Evolutionary conservation across 768 basidiomycete species (phyloP).

Genomic region (Phanerochaete sordida): DNA sequence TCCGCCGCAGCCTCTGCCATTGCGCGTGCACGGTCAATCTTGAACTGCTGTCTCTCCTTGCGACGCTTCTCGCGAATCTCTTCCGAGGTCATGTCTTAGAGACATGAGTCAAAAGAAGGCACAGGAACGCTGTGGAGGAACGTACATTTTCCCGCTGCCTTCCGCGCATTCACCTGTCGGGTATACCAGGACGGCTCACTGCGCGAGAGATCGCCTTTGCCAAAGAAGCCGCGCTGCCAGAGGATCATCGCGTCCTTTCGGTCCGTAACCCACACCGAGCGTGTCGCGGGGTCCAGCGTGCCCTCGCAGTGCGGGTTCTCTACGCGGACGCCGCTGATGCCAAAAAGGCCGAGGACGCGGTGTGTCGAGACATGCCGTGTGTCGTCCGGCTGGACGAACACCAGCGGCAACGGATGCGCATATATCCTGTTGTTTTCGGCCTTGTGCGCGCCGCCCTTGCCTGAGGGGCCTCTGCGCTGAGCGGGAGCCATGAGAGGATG

Average conservation of each 20-base stretch:
- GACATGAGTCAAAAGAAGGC: not conserved
- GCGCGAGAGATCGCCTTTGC: constrained; percentile 91
- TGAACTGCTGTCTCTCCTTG: constrained; percentile 88
- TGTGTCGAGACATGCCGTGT: constrained; percentile 31
- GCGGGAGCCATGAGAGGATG: constrained; percentile 43
- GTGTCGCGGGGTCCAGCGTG: constrained; percentile 70
- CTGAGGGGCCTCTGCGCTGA: constrained; percentile 12
- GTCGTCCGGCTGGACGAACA: constrained; percentile 40
- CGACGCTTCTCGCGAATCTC: constrained; percentile 87
- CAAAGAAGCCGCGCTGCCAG: constrained; percentile 94
- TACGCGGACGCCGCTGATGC: constrained; percentile 50
- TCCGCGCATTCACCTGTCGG: constrained; percentile 62
- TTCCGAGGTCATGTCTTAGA: constrained; percentile 68
- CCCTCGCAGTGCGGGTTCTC: constrained; percentile 76
- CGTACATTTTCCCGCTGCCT: constrained; percentile 52
- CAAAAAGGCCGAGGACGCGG: constrained; percentile 43
- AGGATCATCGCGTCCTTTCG: constrained; percentile 61
- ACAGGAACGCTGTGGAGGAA: not conserved
- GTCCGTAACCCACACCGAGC: constrained; percentile 84
- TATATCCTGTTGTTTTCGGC: constrained; percentile 69
- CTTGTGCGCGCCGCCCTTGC: constrained; percentile 52
- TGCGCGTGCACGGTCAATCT: constrained; percentile 85
- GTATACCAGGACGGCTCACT: constrained; percentile 95
- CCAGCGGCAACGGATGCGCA: constrained; percentile 63
- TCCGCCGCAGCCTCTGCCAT: constrained; percentile 80